These are phyloP conservation scores for Arbutus unedo DNA, from an alignment of 148 eudicot genomes.

Conservation along the genomic window DNA sequence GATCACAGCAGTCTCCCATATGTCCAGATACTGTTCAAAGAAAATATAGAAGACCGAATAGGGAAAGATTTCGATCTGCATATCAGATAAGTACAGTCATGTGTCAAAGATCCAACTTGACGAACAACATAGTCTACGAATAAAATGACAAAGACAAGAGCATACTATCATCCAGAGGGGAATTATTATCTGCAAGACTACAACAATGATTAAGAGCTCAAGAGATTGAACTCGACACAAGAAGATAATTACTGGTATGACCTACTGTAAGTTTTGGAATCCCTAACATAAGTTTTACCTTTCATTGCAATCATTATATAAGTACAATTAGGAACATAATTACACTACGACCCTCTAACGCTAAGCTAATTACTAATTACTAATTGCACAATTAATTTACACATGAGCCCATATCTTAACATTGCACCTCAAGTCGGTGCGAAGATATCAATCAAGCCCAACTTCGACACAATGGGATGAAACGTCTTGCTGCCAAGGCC, in stretches of 20 bases:
- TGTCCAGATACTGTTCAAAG: conserved; percentile 78
- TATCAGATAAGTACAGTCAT: not conserved
- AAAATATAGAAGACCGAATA: conserved; percentile 72
- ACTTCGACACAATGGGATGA: too few species aligned
- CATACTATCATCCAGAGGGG: not conserved
- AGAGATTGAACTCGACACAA: not conserved
- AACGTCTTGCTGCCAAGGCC: too few species aligned
- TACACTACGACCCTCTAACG: too few species aligned
- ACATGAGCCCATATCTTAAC: too few species aligned
- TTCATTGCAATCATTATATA: too few species aligned
- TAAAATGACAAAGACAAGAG: not conserved
- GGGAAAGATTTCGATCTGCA: conserved; percentile 66
- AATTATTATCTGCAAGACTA: not conserved
- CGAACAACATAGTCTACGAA: not conserved
- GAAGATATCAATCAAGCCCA: too few species aligned
- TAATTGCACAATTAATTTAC: too few species aligned
- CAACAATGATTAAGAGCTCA: not conserved
- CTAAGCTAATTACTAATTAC: too few species aligned
- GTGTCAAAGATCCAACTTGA: conserved; percentile 10
- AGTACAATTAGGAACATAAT: too few species aligned
- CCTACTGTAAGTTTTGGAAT: too few species aligned
- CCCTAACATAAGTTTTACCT: too few species aligned
- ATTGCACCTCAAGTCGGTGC: too few species aligned
- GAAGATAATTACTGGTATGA: not conserved
- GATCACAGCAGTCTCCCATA: conserved; percentile 65